phyloP scores from a whole-genome alignment of 495 filamentous ascomycete species.

The Jackrogersella multiformis region DNA sequence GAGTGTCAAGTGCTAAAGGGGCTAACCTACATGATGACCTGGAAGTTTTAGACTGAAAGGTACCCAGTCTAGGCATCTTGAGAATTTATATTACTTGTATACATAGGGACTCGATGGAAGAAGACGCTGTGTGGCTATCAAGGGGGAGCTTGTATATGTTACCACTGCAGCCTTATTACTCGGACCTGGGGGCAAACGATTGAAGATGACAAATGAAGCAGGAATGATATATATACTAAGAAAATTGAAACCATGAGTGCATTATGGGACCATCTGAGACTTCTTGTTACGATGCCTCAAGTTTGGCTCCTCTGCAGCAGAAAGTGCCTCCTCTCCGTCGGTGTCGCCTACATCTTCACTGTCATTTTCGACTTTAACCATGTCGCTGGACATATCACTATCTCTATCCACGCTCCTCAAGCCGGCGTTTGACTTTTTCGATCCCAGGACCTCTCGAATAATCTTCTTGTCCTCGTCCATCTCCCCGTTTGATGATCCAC shows the following conservation, averaged over 20 bases:
- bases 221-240: background rate
- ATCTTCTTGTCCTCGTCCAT: slow-evolving; percentile 72
- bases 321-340: slow-evolving; percentile 27
- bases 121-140: background rate
- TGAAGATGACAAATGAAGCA: background rate
- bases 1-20: background rate
- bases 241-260: background rate
- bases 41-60: too few species aligned
- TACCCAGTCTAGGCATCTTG: background rate
- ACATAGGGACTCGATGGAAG: background rate
- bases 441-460: slow-evolving; percentile 58
- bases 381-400: slow-evolving; percentile 48
- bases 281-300: slow-evolving; percentile 38
- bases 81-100: too few species aligned
- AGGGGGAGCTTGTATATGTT: too few species aligned
- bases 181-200: background rate
- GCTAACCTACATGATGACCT: background rate
- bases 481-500: slow-evolving; percentile 85
- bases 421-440: slow-evolving; percentile 24
- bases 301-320: slow-evolving; percentile 14
- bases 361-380: slow-evolving; percentile 54
- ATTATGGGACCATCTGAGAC: slow-evolving; percentile 46
- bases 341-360: slow-evolving; percentile 30
- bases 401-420: slow-evolving; percentile 44
- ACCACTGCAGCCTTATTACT: background rate